Percentiles rank a stretch among this genome's conserved stretches.
phyloP scores from a whole-genome alignment of 768 basidiomycete genomes.

The Kwoniella sp. region DNA sequence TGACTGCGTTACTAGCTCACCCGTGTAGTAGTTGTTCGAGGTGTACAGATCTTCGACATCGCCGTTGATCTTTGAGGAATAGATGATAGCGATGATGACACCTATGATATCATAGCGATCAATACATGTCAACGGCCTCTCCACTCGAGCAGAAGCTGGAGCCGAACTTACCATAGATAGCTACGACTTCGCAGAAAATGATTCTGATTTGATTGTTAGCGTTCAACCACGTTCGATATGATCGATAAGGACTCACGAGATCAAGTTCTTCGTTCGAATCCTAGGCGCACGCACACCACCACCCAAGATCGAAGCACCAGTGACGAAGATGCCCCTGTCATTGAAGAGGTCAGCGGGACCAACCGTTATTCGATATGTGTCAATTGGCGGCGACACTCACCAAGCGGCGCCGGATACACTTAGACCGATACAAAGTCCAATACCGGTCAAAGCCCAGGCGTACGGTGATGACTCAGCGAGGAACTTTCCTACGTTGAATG shows the following conservation, averaged over 20 bases:
- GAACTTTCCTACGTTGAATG: slow-evolving; percentile 92
- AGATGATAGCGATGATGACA: slow-evolving; percentile 90
- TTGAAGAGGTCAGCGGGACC: neutral
- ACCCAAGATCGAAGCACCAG: slow-evolving; percentile 93
- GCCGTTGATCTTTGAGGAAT: slow-evolving; percentile 73
- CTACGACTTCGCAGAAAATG: slow-evolving; percentile 99
- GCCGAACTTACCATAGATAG: slow-evolving; percentile 72
- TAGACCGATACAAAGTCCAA: slow-evolving; percentile 88
- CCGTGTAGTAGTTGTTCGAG: slow-evolving; percentile 87
- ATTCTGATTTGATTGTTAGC: slow-evolving; percentile 63
- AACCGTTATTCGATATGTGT: neutral
- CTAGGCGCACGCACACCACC: slow-evolving; percentile 91
- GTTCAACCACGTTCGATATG: neutral
- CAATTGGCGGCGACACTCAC: slow-evolving; percentile 60
- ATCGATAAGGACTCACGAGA: slow-evolving; percentile 65
- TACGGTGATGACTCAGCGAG: slow-evolving; percentile 93
- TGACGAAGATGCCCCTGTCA: slow-evolving; percentile 94
- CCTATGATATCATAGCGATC: too few species aligned
- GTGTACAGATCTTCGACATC: slow-evolving; percentile 77
- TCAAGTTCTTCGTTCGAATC: slow-evolving; percentile 95
- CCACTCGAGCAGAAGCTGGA: neutral
- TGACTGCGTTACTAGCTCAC: slow-evolving; percentile 57
- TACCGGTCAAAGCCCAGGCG: slow-evolving; percentile 86
- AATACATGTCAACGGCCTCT: neutral
- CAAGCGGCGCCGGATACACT: slow-evolving; percentile 95